Conservation (phyloP, 176 grass and related monocot genomes). For the Rhynchospora pubera region DNA sequence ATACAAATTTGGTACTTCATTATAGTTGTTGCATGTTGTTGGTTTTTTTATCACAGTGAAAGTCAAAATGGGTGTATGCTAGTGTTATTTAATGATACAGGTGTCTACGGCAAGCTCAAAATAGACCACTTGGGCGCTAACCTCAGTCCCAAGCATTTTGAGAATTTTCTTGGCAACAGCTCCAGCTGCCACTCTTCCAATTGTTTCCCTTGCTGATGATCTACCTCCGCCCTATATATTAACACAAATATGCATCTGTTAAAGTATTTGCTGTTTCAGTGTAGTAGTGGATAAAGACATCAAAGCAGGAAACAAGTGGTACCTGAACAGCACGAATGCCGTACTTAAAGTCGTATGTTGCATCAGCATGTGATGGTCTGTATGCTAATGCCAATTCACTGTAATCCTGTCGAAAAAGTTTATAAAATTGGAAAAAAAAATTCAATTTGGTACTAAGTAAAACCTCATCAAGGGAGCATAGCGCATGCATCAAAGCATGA, state of each 20-base stretch:
- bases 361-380: conserved; percentile 91
- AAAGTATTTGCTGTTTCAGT: not conserved
- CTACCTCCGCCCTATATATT: conserved; percentile 83
- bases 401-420: conserved; percentile 78
- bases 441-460: too few relatives aligned
- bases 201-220: conserved; percentile 98
- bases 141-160: conserved; percentile 48
- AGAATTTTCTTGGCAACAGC: conserved; percentile 98
- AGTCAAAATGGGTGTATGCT: not conserved
- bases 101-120: not conserved
- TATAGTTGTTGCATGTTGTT: not conserved
- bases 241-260: not conserved
- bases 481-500: too few relatives aligned
- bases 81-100: not conserved
- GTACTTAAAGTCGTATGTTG: conserved; percentile 96
- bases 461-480: too few relatives aligned
- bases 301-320: conserved; percentile 10
- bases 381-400: conserved; percentile 88
- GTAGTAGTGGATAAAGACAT: not conserved
- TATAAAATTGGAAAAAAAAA: too few relatives aligned
- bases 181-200: conserved; percentile 96
- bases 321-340: conserved; percentile 91
- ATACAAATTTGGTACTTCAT: not conserved
- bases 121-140: not conserved
- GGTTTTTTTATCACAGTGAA: not conserved